These are phyloP conservation scores for Phytophthora uliginosa DNA, from an alignment of 352 stramenopile species.

Conservation along the genomic window DNA sequence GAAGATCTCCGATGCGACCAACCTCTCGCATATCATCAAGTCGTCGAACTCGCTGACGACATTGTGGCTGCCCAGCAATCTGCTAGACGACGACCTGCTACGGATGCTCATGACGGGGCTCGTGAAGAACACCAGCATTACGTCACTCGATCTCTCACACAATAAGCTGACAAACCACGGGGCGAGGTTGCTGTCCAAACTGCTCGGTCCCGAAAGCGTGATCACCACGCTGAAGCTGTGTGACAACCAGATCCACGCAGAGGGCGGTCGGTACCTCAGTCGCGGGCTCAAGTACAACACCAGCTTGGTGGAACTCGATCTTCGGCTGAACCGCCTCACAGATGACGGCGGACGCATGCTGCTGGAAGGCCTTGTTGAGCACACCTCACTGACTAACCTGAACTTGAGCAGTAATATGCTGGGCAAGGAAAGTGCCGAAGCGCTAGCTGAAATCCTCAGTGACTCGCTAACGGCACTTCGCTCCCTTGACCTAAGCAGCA, in stretches of 20 bases:
- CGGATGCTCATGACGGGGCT: slow-evolving; percentile 96
- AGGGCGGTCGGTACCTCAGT: slow-evolving; percentile 92
- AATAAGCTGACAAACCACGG: slow-evolving; percentile 97
- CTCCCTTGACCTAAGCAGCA: slow-evolving; percentile 88
- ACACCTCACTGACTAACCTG: slow-evolving; percentile 74
- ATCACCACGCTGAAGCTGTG: slow-evolving; percentile 91
- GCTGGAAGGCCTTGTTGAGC: slow-evolving; percentile 84
- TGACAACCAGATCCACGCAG: slow-evolving; percentile 95
- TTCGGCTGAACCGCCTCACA: slow-evolving; percentile 93
- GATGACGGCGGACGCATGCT: slow-evolving; percentile 93
- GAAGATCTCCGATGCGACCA: slow-evolving; percentile 95
- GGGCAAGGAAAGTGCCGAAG: slow-evolving; percentile 74
- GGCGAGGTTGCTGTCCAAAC: slow-evolving; percentile 89
- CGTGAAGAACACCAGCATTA: slow-evolving; percentile 94
- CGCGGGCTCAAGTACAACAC: slow-evolving; percentile 93
- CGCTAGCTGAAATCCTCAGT: slow-evolving; percentile 76
- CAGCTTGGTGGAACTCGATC: slow-evolving; percentile 90
- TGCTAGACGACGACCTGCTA: slow-evolving; percentile 95
- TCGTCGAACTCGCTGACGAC: slow-evolving; percentile 88
- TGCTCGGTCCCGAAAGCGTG: slow-evolving; percentile 91
- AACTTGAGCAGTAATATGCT: slow-evolving; percentile 91
- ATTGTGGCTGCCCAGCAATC: slow-evolving; percentile 89
- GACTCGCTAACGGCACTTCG: slow-evolving; percentile 70
- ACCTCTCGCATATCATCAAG: slow-evolving; percentile 91
- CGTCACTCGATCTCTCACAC: slow-evolving; percentile 94